A percentile compares a stretch with the other conserved stretches of the same genome.
phyloP scores from a whole-genome alignment of 1,139 yeast genomes.

The Meyerozyma guilliermondii region DNA sequence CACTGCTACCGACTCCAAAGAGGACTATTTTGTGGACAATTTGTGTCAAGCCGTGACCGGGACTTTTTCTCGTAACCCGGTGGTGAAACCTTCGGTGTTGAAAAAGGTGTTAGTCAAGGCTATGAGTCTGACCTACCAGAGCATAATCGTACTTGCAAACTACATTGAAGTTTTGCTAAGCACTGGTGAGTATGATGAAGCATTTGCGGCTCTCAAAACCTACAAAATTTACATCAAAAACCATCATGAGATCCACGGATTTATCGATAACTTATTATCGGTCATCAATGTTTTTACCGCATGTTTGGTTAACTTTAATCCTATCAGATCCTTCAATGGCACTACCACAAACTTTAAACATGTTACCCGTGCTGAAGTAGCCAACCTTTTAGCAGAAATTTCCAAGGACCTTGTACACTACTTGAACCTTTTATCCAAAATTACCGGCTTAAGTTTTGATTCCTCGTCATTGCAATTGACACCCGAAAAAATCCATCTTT shows the following conservation, averaged over 20 bases:
- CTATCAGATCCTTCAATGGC: slow-evolving; percentile 22
- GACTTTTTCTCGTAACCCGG: slow-evolving; percentile 16
- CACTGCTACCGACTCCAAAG: slow-evolving; percentile 12
- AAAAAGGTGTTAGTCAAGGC: slow-evolving; percentile 29
- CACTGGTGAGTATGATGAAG: slow-evolving; percentile 38
- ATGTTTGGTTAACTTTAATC: slow-evolving; percentile 35
- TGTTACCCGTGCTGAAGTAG: slow-evolving; percentile 19
- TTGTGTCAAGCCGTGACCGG: slow-evolving; percentile 28
- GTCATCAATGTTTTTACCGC: slow-evolving; percentile 34
- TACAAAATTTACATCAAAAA: slow-evolving; percentile 30
- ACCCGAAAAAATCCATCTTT: slow-evolving; percentile 5
- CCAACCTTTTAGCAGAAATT: slow-evolving; percentile 8
- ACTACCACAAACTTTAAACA: slow-evolving; percentile 21
- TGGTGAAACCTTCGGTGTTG: slow-evolving; percentile 24
- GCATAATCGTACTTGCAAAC: slow-evolving; percentile 28
- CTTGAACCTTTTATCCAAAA: slow-evolving; percentile 4
- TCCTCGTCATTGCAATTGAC: neutral
- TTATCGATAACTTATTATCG: slow-evolving; percentile 28
- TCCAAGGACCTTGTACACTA: slow-evolving; percentile 5
- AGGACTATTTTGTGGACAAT: slow-evolving; percentile 28
- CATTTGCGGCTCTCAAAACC: slow-evolving; percentile 39
- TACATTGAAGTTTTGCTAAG: slow-evolving; percentile 32
- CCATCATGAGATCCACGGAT: slow-evolving; percentile 32
- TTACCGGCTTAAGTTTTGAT: slow-evolving; percentile 7
- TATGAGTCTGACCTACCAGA: slow-evolving; percentile 34